phyloP scores from a whole-genome alignment of 768 basidiomycete species.

The Phaeotremella skinneri region DNA sequence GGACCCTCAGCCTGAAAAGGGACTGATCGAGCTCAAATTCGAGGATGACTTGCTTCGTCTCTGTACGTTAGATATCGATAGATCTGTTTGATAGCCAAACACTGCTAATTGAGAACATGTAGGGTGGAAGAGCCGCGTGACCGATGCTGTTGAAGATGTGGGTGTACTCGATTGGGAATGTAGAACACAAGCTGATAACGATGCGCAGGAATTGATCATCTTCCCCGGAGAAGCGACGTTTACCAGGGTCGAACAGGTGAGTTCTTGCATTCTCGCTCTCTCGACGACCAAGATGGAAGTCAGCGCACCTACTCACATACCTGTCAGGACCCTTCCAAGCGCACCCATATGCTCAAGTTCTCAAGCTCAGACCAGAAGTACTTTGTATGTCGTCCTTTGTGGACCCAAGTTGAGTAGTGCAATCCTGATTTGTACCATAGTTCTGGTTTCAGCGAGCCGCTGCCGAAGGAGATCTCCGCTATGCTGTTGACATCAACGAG shows the following conservation, averaged over 20 bases:
- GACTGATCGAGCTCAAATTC: constrained; percentile 36
- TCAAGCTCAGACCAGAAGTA: constrained; percentile 83
- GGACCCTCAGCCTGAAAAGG: constrained; percentile 47
- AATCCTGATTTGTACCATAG: constrained; percentile 16
- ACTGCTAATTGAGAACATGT: neutral
- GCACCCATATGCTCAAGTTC: constrained; percentile 86
- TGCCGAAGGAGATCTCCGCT: constrained; percentile 23
- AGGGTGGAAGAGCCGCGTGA: constrained; percentile 43
- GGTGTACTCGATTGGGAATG: constrained; percentile 9
- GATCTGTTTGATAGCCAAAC: constrained; percentile 72
- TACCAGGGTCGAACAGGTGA: constrained; percentile 64
- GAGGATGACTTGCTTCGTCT: constrained; percentile 54
- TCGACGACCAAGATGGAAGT: neutral
- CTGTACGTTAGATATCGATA: constrained; percentile 77
- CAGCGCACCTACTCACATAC: neutral
- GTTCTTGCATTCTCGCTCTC: constrained; percentile 2
- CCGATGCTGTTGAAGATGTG: constrained; percentile 40
- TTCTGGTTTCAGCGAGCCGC: constrained; percentile 49
- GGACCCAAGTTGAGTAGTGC: neutral
- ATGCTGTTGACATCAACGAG: constrained; percentile 39
- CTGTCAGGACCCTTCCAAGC: constrained; percentile 57
- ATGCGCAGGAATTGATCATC: constrained; percentile 72
- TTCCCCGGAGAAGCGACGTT: constrained; percentile 84
- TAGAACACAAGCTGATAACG: neutral
- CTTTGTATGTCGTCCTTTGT: constrained; percentile 62